Evolutionary conservation across 495 filamentous ascomycete genomes (phyloP).

Genomic region (Podospora australis): DNA sequence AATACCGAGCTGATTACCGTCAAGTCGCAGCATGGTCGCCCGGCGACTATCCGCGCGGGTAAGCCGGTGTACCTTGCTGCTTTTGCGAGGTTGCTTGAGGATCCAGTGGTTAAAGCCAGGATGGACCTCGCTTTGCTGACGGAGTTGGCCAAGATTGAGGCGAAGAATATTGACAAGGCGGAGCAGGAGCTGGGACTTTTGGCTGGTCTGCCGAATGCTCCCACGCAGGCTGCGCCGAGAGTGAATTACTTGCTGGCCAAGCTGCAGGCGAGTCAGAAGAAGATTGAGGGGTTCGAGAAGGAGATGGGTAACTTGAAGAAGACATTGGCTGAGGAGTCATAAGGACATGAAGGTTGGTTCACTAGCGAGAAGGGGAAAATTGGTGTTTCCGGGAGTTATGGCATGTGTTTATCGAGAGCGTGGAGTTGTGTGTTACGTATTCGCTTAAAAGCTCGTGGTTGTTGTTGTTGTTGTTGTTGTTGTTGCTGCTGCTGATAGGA

Average conservation of each 20-base stretch:
- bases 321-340: constrained; percentile 28
- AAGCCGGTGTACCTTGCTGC: constrained; percentile 84
- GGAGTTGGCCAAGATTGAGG: constrained; percentile 65
- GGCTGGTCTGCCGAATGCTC: constrained; percentile 52
- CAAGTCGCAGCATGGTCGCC: constrained; percentile 64
- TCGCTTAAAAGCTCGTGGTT: too few relatives aligned
- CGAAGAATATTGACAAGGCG: constrained; percentile 64
- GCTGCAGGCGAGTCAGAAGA: constrained; percentile 62
- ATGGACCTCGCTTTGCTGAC: constrained; percentile 67
- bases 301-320: constrained; percentile 68
- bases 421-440: too few relatives aligned
- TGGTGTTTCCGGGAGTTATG: too few relatives aligned
- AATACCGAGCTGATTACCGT: constrained; percentile 85
- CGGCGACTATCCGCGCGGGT: constrained; percentile 66
- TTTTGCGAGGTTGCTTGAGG: constrained; percentile 62
- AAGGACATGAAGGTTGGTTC: too few relatives aligned
- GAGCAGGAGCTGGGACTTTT: constrained; percentile 72
- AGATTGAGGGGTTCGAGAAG: constrained; percentile 67
- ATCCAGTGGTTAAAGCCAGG: constrained; percentile 62
- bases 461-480: too few relatives aligned
- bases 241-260: constrained; percentile 68
- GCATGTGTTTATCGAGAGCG: too few relatives aligned
- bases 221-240: constrained; percentile 53
- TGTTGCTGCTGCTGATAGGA: too few relatives aligned
- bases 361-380: too few relatives aligned